Conservation (phyloP, 1,284 basidiomycete genomes). For the Athelia sp. region DNA sequence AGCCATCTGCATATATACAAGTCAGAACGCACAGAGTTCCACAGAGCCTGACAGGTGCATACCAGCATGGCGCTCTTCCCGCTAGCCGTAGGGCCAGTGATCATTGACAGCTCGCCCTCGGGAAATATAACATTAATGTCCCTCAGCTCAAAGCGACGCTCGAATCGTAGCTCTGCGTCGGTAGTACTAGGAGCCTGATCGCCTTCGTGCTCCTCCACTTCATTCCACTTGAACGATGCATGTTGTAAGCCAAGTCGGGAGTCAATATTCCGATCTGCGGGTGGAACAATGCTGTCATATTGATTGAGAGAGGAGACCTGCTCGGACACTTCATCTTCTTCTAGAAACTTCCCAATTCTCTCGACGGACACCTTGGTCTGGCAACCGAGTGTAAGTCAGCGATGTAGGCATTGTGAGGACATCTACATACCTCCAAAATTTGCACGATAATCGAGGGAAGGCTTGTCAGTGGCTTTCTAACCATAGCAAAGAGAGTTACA, state of each 20-base stretch:
- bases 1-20: slow-evolving; percentile 27
- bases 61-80: slow-evolving; percentile 78
- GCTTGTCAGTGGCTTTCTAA: slow-evolving; percentile 64
- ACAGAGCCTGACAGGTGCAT: slow-evolving; percentile 12
- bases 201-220: slow-evolving; percentile 37
- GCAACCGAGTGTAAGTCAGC: neutral
- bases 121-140: slow-evolving; percentile 70
- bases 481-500: slow-evolving; percentile 69
- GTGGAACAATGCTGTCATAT: slow-evolving; percentile 18
- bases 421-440: slow-evolving; percentile 18
- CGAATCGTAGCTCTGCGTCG: slow-evolving; percentile 13
- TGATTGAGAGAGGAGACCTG: slow-evolving; percentile 65
- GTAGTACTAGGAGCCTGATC: slow-evolving; percentile 2
- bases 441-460: slow-evolving; percentile 47
- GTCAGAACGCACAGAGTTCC: slow-evolving; percentile 4
- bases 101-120: slow-evolving; percentile 55
- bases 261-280: slow-evolving; percentile 18
- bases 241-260: slow-evolving; percentile 58
- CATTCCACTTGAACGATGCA: slow-evolving; percentile 72
- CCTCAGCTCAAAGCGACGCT: slow-evolving; percentile 53
- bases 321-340: slow-evolving; percentile 76
- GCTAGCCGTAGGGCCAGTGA: slow-evolving; percentile 73
- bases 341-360: slow-evolving; percentile 77
- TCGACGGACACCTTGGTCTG: slow-evolving; percentile 66
- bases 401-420: neutral